A percentile compares a stretch with the other conserved stretches of the same genome.
phyloP scores from a whole-genome alignment of 106 monocot species.

The Dendrobium catenatum region DNA sequence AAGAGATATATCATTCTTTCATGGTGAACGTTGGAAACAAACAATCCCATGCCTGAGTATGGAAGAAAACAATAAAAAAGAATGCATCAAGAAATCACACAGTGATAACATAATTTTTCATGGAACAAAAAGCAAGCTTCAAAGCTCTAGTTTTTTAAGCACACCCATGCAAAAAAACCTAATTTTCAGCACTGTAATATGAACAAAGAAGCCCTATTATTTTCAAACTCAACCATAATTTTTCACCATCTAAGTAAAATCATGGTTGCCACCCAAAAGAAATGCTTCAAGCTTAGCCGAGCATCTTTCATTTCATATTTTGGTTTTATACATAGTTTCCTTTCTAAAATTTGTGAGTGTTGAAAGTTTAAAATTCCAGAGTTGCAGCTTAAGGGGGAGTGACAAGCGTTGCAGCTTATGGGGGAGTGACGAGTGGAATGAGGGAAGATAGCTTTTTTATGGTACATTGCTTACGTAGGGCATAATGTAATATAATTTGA shows the following conservation, averaged over 20 bases:
- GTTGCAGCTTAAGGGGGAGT: no score
- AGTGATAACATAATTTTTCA: not conserved
- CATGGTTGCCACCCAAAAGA: not conserved
- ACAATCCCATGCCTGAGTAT: no score
- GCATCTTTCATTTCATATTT: not conserved
- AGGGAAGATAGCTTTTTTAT: not conserved
- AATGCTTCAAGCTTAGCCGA: not conserved
- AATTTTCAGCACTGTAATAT: not conserved
- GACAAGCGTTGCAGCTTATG: not conserved
- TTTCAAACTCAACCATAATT: not conserved
- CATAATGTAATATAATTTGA: not conserved
- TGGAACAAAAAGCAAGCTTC: not conserved
- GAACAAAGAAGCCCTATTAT: not conserved
- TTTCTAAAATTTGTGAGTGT: not conserved
- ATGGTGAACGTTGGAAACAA: no score
- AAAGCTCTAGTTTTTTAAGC: not conserved
- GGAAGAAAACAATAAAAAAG: no score
- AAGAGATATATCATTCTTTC: no score
- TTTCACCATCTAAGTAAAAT: not conserved
- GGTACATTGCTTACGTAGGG: not conserved
- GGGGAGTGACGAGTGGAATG: not conserved
- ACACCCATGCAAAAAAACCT: not conserved
- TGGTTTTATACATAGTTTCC: not conserved
- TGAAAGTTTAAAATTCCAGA: not conserved
- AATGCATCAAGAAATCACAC: no score